Percentiles rank a stretch among this genome's conserved stretches.
phyloP scores from a whole-genome alignment of 78 protist species.

The Dictyostelium capitatum region DNA sequence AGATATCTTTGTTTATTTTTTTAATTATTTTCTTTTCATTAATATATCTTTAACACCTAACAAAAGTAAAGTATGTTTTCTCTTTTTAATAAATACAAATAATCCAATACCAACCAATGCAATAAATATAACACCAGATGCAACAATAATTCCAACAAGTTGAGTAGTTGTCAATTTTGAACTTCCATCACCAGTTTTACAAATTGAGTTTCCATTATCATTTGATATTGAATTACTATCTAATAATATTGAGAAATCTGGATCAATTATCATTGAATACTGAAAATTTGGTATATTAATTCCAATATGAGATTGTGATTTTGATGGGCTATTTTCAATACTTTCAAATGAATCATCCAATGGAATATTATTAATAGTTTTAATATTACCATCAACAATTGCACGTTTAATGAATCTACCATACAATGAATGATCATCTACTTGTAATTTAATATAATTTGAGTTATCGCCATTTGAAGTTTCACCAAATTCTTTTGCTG shows the following conservation, averaged over 20 bases:
- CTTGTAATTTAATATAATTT: constrained; percentile 10
- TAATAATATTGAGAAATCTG: constrained; percentile 33
- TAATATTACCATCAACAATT: neutral
- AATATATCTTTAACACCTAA: neutral
- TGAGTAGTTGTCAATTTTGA: neutral
- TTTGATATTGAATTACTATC: neutral
- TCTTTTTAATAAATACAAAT: neutral
- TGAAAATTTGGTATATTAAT: constrained; percentile 6
- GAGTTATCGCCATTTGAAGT: neutral
- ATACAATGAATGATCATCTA: neutral
- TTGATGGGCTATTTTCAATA: neutral
- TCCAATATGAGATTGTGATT: neutral
- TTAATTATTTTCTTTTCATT: too few relatives aligned
- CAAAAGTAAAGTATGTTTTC: neutral
- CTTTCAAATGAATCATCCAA: neutral
- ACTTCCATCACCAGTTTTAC: neutral
- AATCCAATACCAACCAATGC: neutral
- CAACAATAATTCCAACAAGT: neutral
- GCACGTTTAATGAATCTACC: constrained; percentile 28
- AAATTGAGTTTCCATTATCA: neutral
- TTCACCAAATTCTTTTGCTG: neutral
- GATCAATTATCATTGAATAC: neutral
- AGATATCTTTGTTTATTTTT: too few relatives aligned
- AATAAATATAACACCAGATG: neutral
- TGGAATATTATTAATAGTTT: neutral